Evolutionary conservation across 2,329 filamentous ascomycete genomes (phyloP), one percentile per base, ranked within the genome.

Genomic region (Aspergillus sp.): DNA sequence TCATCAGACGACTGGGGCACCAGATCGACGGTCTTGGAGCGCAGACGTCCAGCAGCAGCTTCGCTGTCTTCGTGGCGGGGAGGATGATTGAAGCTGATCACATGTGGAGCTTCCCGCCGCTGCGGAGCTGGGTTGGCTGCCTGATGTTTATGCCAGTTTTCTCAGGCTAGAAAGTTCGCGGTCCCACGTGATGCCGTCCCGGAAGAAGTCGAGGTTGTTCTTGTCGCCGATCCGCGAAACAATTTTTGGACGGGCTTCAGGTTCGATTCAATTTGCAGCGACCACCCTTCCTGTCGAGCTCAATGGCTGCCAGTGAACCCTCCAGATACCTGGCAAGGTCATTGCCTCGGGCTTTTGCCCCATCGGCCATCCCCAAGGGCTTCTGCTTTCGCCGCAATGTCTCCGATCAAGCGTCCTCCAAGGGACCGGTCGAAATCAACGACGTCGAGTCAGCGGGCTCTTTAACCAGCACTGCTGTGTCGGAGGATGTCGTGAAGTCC

Each of bases 391-490:
- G 74, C 65, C 81, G 81, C 77, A 76, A 81, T 78, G 78, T 75
- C 71, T 82, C 81, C 55, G 73, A 77, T 55, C 70, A 78, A 52
- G 73, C 79, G 26, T 70, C 73, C 56, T 61, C 66, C 9, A 65
- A 64, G 59, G 65, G 71, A 10, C 12, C 45, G 26, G 67, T 73
- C 60, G 66, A 73, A 53, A 52, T 74, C 46, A 65, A 71, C 9
- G 80, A 83, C 7, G 73, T 85, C 46, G 82, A 85, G 65, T 67
- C 77, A 18, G 71, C 73, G 14, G 81, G 79, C 55, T 84, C 82
- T 47, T 71, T 83, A 54, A 70, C 73, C 24, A 66, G 71, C 31
- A 65, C 75, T 57, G 71, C 75, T 22, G 14, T 42, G 36, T 58
- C 77, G 31, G 36, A 42, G 12, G 74, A 78, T n/a, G 65, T 75